Conservation (phyloP, 768 basidiomycete genomes). For the Calvatia gigantea region DNA sequence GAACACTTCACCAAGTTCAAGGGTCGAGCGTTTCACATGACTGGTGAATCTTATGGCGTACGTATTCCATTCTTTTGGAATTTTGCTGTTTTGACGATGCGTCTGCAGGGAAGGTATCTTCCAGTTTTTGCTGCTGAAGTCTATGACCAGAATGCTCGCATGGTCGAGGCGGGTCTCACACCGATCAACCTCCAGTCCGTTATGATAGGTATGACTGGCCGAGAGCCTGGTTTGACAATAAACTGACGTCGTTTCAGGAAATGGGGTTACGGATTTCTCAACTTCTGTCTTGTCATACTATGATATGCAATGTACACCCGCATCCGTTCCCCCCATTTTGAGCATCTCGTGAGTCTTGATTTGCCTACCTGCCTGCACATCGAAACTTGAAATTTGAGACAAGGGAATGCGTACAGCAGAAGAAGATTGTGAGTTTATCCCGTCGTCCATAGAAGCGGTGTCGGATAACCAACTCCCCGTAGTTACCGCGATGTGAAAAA, state of each 20-base stretch:
- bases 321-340: constrained; percentile 43
- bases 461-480: neutral
- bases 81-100: neutral
- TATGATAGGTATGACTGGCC: constrained; percentile 53
- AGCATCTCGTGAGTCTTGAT: constrained; percentile 43
- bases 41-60: constrained; percentile 78
- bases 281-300: constrained; percentile 38
- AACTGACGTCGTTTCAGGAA: constrained; percentile 34
- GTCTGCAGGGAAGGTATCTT: constrained; percentile 58
- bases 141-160: constrained; percentile 62
- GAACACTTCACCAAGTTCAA: constrained; percentile 71
- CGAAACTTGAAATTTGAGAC: constrained; percentile 30
- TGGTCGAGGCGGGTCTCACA: constrained; percentile 50
- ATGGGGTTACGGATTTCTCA: constrained; percentile 57
- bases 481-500: constrained; percentile 66
- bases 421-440: constrained; percentile 43
- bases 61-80: constrained; percentile 16
- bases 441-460: neutral
- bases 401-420: constrained; percentile 55
- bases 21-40: constrained; percentile 60
- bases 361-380: constrained; percentile 7
- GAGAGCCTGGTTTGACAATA: neutral
- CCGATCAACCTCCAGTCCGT: constrained; percentile 64
- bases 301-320: constrained; percentile 54
- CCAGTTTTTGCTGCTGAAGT: constrained; percentile 76